A percentile compares a stretch with the other conserved stretches of the same genome.
Conservation (phyloP, 2,329 filamentous ascomycete genomes). For the Cucurbitaria berberidis region DNA sequence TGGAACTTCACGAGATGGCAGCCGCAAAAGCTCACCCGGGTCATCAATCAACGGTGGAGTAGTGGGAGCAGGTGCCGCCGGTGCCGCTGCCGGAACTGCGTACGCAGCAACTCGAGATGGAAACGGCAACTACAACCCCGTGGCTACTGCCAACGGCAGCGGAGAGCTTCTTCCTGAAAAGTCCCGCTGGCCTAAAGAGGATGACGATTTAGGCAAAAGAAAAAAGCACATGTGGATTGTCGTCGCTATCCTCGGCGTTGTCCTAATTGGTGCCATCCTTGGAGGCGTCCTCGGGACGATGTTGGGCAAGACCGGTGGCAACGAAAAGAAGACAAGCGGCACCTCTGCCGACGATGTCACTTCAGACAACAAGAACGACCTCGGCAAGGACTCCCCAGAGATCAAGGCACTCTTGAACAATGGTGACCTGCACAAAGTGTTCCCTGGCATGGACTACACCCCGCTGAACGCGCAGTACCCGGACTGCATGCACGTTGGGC, state of each 20-base stretch:
- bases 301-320: slow-evolving; percentile 56
- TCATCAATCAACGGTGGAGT: slow-evolving; percentile 43
- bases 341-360: slow-evolving; percentile 52
- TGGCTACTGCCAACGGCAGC: slow-evolving; percentile 46
- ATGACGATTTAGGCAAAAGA: slow-evolving; percentile 53
- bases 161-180: slow-evolving; percentile 62
- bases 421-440: slow-evolving; percentile 83
- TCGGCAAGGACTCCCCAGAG: slow-evolving; percentile 75
- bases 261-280: slow-evolving; percentile 74
- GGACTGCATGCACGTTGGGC: slow-evolving; percentile 75
- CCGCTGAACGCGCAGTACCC: slow-evolving; percentile 91
- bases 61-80: slow-evolving; percentile 50
- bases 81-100: slow-evolving; percentile 48
- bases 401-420: slow-evolving; percentile 86
- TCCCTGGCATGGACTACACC: slow-evolving; percentile 94
- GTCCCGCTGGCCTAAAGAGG: slow-evolving; percentile 64
- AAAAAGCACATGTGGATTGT: slow-evolving; percentile 74
- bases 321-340: slow-evolving; percentile 26
- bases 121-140: slow-evolving; percentile 64
- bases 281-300: slow-evolving; percentile 77
- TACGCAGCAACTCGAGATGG: slow-evolving; percentile 36
- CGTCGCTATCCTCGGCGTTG: slow-evolving; percentile 65
- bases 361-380: slow-evolving; percentile 73
- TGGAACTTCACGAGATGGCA: slow-evolving; percentile 52
- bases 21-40: slow-evolving; percentile 50